Evolutionary conservation across 805 yeast species (phyloP).

Genomic region (Wickerhamiella galacta): DNA sequence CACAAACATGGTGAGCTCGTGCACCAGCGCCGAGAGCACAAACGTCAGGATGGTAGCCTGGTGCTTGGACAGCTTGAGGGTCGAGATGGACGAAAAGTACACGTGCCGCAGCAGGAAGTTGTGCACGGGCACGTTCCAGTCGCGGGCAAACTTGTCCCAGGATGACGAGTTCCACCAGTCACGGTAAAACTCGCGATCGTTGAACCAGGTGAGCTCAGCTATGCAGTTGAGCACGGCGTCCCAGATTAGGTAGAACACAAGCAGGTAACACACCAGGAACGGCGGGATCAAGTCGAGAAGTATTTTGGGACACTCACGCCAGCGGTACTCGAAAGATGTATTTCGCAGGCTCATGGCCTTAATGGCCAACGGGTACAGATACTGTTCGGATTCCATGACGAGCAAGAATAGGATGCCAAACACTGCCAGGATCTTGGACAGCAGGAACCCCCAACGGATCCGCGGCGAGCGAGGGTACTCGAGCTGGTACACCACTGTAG

Average conservation of each 20-base stretch:
- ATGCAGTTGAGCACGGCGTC: conserved; percentile 79
- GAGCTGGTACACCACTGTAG: conserved; percentile 56
- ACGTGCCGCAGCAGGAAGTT: conserved; percentile 80
- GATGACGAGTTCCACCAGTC: conserved; percentile 96
- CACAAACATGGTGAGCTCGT: conserved; percentile 84
- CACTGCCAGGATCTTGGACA: conserved; percentile 56
- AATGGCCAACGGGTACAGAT: conserved; percentile 56
- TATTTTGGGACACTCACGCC: conserved; percentile 35
- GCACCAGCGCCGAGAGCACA: conserved; percentile 62
- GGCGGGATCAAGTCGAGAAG: conserved; percentile 65
- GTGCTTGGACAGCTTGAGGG: conserved; percentile 43
- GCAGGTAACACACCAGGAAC: conserved; percentile 54
- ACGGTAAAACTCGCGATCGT: conserved; percentile 84
- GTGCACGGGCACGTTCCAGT: conserved; percentile 93
- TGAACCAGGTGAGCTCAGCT: conserved; percentile 76
- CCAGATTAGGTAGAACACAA: conserved; percentile 85
- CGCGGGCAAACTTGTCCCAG: conserved; percentile 85
- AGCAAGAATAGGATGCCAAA: conserved; percentile 75
- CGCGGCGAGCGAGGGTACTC: conserved; percentile 60
- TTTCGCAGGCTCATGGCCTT: conserved; percentile 38
- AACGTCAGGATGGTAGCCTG: conserved; percentile 49
- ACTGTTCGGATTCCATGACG: conserved; percentile 63
- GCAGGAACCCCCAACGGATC: conserved; percentile 54
- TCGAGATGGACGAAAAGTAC: conserved; percentile 75
- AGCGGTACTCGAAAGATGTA: conserved; percentile 25